phyloP scores from a whole-genome alignment of 306 rosid genomes.

The Dryas octopetala region DNA sequence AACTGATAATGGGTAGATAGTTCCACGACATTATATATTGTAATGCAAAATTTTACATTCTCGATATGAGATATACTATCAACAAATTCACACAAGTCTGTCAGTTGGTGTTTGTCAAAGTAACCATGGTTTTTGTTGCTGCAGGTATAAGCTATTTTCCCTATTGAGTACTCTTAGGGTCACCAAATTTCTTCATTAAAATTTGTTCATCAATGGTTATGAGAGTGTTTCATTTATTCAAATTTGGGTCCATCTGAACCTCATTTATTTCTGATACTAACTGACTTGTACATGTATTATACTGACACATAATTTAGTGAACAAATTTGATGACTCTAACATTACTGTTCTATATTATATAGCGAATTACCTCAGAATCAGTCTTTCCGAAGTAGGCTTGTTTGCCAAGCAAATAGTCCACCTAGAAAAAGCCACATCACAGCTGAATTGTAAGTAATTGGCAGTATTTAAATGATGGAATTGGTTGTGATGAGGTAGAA shows the following conservation, averaged over 20 bases:
- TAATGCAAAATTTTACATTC: no score
- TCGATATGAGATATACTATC: no score
- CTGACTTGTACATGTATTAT: no score
- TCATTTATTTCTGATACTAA: no score
- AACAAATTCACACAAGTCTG: no score
- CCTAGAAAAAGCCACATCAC: slow-evolving; percentile 49
- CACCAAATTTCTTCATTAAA: background rate
- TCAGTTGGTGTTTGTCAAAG: no score
- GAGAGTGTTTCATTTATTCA: background rate
- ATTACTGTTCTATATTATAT: background rate
- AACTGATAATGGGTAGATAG: no score
- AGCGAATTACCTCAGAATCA: slow-evolving; percentile 70
- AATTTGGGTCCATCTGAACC: background rate
- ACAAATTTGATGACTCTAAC: background rate
- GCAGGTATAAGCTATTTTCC: background rate
- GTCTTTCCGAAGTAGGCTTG: slow-evolving; percentile 90
- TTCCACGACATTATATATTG: no score
- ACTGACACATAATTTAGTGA: background rate
- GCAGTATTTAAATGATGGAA: background rate
- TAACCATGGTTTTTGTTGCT: no score
- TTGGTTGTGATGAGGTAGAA: background rate
- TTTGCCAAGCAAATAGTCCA: slow-evolving; percentile 84
- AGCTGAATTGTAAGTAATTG: slow-evolving; percentile 22
- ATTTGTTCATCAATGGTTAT: background rate
- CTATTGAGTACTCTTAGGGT: background rate